phyloP scores from a whole-genome alignment of 495 filamentous ascomycete genomes.

The Xylaria curta region DNA sequence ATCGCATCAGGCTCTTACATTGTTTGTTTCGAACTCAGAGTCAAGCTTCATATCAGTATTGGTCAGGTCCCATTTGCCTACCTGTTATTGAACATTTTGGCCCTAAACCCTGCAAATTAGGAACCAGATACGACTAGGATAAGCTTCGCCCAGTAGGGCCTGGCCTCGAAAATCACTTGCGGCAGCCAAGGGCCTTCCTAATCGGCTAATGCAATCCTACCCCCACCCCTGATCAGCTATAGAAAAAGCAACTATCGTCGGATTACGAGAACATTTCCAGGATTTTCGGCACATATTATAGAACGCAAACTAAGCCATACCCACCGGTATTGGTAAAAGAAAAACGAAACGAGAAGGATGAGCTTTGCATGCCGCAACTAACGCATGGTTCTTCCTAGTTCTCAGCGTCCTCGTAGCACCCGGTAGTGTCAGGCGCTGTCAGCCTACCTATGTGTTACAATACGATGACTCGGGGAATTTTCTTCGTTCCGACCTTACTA shows the following conservation, averaged over 20 bases:
- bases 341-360: not conserved
- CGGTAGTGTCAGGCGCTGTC: conserved; percentile 20
- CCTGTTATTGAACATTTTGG: conserved; percentile 20
- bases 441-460: conserved; percentile 25
- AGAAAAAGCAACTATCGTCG: conserved; percentile 22
- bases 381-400: conserved; percentile 31
- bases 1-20: not conserved
- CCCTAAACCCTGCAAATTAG: conserved; percentile 20
- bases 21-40: conserved; percentile 8
- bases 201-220: conserved; percentile 28
- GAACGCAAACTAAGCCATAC: conserved; percentile 18
- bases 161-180: conserved; percentile 20
- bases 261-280: conserved; percentile 24
- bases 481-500: conserved; percentile 23
- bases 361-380: conserved; percentile 23
- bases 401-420: conserved; percentile 23
- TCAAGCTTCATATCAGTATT: conserved; percentile 14
- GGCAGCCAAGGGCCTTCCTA: conserved; percentile 21
- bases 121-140: conserved; percentile 6
- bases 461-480: conserved; percentile 28
- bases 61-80: conserved; percentile 11
- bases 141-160: conserved; percentile 19
- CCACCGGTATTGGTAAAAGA: conserved; percentile 19
- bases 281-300: conserved; percentile 11
- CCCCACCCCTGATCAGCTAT: conserved; percentile 24